Evolutionary conservation across 257 asterid species (phyloP).

Genomic region (Mitragyna speciosa): DNA sequence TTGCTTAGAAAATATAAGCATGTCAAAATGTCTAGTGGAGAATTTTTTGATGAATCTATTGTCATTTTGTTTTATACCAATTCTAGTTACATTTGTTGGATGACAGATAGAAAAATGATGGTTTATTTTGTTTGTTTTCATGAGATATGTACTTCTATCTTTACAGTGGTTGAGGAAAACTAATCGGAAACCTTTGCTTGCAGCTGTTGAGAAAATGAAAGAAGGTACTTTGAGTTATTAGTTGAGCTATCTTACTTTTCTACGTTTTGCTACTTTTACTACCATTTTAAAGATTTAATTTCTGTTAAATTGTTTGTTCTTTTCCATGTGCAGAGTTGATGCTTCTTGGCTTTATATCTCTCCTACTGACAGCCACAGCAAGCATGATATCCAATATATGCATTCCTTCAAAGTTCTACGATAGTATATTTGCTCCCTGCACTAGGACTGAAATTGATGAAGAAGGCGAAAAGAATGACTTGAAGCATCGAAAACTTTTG

Average conservation of each 20-base stretch:
- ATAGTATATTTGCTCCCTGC: conserved; percentile 80
- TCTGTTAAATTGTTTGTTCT: background rate
- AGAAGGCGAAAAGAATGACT: conserved; percentile 39
- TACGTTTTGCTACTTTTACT: background rate
- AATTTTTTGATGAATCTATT: background rate
- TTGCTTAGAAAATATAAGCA: background rate
- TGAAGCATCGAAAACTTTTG: conserved; percentile 60
- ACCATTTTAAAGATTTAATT: background rate
- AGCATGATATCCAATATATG: conserved; percentile 85
- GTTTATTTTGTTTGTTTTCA: conserved; percentile 2
- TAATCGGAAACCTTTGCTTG: conserved; percentile 78
- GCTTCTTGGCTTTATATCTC: conserved; percentile 99
- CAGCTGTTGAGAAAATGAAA: conserved; percentile 84
- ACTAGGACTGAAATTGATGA: conserved; percentile 54
- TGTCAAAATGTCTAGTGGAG: background rate
- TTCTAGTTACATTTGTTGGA: background rate
- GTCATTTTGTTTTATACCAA: background rate
- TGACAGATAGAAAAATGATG: background rate
- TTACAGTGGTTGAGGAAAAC: conserved; percentile 88
- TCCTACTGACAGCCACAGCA: conserved; percentile 88
- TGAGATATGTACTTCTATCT: conserved; percentile 15
- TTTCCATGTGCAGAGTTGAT: conserved; percentile 68
- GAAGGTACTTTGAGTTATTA: conserved; percentile 31
- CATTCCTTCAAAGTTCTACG: conserved; percentile 78
- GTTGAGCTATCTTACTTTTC: background rate